Evolutionary conservation across 345 rosid species (phyloP).

Genomic region (Citrus reticulata): DNA sequence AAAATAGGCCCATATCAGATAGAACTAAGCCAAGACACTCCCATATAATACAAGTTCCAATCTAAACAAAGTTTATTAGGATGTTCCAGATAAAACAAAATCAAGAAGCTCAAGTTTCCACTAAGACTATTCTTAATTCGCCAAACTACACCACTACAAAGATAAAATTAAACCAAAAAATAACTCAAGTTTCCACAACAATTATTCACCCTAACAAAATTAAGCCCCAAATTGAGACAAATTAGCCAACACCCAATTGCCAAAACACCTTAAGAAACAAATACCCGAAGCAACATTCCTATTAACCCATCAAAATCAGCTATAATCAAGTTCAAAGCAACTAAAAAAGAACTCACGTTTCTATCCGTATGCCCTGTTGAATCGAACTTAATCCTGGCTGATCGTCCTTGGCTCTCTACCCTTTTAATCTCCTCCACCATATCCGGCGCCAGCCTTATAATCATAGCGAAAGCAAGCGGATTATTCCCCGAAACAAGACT

Average conservation of each 20-base stretch:
- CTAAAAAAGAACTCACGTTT: constrained; percentile 54
- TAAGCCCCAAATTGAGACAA: neutral
- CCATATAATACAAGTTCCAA: neutral
- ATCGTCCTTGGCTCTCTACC: constrained; percentile 65
- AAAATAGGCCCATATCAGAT: neutral
- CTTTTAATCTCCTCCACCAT: constrained; percentile 88
- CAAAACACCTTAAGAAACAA: neutral
- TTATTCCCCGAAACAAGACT: constrained; percentile 60
- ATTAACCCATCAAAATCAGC: neutral
- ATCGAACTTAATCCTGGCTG: constrained; percentile 87
- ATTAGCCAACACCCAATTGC: neutral
- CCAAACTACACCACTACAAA: neutral
- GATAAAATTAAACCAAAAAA: constrained; percentile 1
- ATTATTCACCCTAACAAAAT: neutral
- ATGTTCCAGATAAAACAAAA: neutral
- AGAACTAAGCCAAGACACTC: neutral
- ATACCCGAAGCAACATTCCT: neutral
- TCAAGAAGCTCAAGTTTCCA: neutral
- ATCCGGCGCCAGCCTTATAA: constrained; percentile 73
- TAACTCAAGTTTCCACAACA: neutral
- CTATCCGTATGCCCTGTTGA: constrained; percentile 55
- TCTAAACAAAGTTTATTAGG: neutral
- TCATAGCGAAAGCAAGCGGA: constrained; percentile 69
- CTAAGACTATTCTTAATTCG: neutral
- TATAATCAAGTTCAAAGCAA: neutral